These are phyloP conservation scores for Cylindrotheca fusiformis DNA, from an alignment of 108 stramenopile genomes.

Conservation along the genomic window DNA sequence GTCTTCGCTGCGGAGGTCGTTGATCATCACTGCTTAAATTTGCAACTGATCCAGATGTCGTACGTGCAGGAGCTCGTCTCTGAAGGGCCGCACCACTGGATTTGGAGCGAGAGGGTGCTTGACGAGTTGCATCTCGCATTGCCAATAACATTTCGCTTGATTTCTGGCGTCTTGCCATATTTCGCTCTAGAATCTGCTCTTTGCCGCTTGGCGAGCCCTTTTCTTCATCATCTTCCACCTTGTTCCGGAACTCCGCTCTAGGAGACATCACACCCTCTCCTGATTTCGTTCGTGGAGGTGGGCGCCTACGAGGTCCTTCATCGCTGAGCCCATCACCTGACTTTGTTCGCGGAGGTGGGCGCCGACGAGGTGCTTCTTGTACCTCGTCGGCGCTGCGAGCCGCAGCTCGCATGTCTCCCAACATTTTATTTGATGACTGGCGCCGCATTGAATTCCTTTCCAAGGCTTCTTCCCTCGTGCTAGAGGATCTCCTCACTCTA, in stretches of 20 bases:
- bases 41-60: conserved; percentile 22
- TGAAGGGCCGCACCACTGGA: conserved; percentile 21
- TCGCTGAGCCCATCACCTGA: conserved; percentile 19
- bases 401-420: conserved; percentile 12
- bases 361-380: conserved; percentile 5
- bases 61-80: conserved; percentile 18
- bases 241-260: conserved; percentile 2
- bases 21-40: not conserved
- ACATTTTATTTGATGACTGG: conserved; percentile 22
- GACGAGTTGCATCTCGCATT: conserved; percentile 27
- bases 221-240: conserved; percentile 17
- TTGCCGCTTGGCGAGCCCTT: not conserved
- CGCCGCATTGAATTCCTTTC: conserved; percentile 19
- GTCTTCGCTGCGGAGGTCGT: conserved; percentile 11
- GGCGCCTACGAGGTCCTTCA: conserved; percentile 11
- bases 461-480: conserved; percentile 10
- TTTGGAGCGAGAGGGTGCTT: conserved; percentile 19
- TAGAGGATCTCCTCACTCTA: not conserved
- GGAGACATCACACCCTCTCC: conserved; percentile 16
- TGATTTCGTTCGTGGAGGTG: conserved; percentile 28
- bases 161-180: conserved; percentile 24
- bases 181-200: conserved; percentile 22
- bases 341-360: conserved; percentile 29
- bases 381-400: not conserved
- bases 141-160: conserved; percentile 32